A percentile compares a stretch with the other conserved stretches of the same genome.
These are phyloP conservation scores for Porogramme epimiltina DNA, from an alignment of 1,284 basidiomycete species.

Conservation along the genomic window DNA sequence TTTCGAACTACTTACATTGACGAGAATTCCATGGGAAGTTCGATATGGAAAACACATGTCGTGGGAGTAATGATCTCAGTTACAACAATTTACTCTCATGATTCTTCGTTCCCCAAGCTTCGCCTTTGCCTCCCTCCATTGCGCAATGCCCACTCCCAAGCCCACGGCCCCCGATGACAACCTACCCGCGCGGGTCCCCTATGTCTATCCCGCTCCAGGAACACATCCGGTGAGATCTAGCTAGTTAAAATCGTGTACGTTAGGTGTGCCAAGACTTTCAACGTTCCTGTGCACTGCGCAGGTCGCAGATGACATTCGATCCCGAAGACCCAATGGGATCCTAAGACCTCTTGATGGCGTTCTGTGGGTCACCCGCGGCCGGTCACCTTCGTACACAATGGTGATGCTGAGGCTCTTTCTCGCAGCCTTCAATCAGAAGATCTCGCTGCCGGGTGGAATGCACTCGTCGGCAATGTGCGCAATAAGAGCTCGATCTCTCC, in stretches of 20 bases:
- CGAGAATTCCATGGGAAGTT: too few relatives aligned
- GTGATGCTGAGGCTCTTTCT: too few relatives aligned
- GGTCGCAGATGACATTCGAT: conserved; percentile 26
- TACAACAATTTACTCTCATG: too few relatives aligned
- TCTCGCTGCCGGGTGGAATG: conserved; percentile 28
- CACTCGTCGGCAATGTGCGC: conserved; percentile 23
- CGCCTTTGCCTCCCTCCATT: too few relatives aligned
- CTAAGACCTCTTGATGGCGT: conserved; percentile 27
- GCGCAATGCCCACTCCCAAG: too few relatives aligned
- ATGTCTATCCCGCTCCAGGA: conserved; percentile 28
- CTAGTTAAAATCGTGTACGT: not conserved
- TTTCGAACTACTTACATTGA: too few relatives aligned
- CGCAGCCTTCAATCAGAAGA: conserved; percentile 27
- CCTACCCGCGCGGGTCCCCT: conserved; percentile 29
- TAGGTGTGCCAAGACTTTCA: too few relatives aligned
- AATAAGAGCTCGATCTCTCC: conserved; percentile 28
- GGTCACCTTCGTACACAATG: not conserved
- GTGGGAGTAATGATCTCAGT: too few relatives aligned
- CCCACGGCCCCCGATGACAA: conserved; percentile 14
- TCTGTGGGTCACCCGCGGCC: conserved; percentile 15
- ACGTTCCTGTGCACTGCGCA: not conserved
- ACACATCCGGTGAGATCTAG: conserved; percentile 20
- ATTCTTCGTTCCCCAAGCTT: too few relatives aligned
- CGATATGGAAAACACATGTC: too few relatives aligned
- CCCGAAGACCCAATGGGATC: conserved; percentile 19